Evolutionary conservation across 192 early-diverging fungal species (phyloP).

Genomic region (Mortierella hygrophila): DNA sequence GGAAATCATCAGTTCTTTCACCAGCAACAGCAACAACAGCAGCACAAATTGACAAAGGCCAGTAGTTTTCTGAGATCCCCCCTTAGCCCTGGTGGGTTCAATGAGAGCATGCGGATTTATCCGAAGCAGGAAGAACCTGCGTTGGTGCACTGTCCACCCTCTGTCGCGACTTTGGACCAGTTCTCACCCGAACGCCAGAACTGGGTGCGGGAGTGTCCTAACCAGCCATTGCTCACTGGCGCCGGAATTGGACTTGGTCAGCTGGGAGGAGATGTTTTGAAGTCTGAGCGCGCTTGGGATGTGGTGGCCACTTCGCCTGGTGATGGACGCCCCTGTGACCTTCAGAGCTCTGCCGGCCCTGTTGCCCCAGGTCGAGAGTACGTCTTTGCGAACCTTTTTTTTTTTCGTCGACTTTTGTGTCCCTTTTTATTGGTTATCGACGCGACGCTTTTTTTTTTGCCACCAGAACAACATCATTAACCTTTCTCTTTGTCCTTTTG

Average conservation of each 20-base stretch:
- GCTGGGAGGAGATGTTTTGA: not conserved
- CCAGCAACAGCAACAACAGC: not conserved
- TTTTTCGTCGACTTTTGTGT: not conserved
- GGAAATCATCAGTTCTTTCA: no score
- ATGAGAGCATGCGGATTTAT: constrained; percentile 2
- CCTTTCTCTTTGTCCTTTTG: not conserved
- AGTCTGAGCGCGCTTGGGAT: constrained; percentile 32
- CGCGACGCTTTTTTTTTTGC: not conserved
- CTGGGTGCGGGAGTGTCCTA: constrained; percentile 35
- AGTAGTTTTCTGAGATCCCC: constrained; percentile 28
- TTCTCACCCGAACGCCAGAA: constrained; percentile 36
- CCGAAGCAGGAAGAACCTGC: constrained; percentile 27
- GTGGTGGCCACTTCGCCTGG: not conserved
- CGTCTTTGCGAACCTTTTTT: not conserved
- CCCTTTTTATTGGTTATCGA: not conserved
- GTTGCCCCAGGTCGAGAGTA: not conserved
- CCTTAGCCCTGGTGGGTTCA: constrained; percentile 12
- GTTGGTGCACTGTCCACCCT: constrained; percentile 43
- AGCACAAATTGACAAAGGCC: not conserved
- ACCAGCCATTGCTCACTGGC: not conserved
- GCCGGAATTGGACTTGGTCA: no score
- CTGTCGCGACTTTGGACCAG: constrained; percentile 34
- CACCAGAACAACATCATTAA: not conserved
- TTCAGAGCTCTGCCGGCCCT: not conserved
- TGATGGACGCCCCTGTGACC: constrained; percentile 3